Evolutionary conservation across 2,329 filamentous ascomycete species (phyloP).

Genomic region (Fusarium incarnatum): DNA sequence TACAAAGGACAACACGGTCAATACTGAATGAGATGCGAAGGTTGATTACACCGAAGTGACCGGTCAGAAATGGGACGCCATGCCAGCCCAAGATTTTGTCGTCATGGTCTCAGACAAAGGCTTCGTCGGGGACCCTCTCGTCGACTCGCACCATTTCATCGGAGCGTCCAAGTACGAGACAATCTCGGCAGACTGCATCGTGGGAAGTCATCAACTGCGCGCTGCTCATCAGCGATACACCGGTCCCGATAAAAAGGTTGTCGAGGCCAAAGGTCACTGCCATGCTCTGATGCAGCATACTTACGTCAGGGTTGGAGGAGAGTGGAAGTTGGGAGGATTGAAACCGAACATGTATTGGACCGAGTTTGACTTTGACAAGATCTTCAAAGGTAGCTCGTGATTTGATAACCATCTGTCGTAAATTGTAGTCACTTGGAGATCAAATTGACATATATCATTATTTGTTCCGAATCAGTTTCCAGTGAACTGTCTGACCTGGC

Average conservation of each 20-base stretch:
- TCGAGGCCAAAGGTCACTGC: conserved; percentile 7
- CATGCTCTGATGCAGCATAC: conserved; percentile 16
- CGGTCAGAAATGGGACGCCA: neutral
- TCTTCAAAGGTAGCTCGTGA: neutral
- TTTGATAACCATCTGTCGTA: neutral
- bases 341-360: conserved; percentile 9
- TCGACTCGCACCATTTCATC: conserved; percentile 11
- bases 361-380: conserved; percentile 1
- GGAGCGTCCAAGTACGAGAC: neutral
- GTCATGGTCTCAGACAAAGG: conserved; percentile 1
- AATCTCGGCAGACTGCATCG: neutral
- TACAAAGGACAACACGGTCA: neutral
- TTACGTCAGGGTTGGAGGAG: neutral
- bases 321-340: conserved; percentile 15
- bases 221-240: conserved; percentile 20
- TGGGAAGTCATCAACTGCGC: neutral
- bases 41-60: conserved; percentile 5
- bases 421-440: fast-evolving
- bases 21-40: neutral
- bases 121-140: conserved; percentile 7
- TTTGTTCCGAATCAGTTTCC: neutral
- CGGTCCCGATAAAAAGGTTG: neutral
- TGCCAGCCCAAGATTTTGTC: conserved; percentile 7
- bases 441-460: neutral
- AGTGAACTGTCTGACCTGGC: neutral